These are phyloP conservation scores for Eustoma russellianum DNA, from an alignment of 257 asterid species.

Conservation along the genomic window DNA sequence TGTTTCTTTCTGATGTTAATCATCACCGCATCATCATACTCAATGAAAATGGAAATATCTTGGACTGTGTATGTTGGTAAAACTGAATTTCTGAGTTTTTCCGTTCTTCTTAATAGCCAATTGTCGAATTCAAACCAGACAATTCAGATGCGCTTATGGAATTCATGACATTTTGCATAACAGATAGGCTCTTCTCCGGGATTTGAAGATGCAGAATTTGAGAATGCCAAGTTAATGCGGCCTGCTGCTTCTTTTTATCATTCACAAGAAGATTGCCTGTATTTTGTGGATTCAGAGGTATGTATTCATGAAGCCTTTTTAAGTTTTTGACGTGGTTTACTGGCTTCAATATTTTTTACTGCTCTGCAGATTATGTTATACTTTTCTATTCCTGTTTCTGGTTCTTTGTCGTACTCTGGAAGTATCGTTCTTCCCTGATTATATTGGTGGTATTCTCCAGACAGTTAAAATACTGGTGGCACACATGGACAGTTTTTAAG, in stretches of 20 bases:
- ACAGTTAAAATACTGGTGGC: too few relatives aligned
- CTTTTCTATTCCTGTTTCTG: neutral
- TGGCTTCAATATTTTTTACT: neutral
- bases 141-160: conserved; percentile 2
- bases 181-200: conserved; percentile 98
- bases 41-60: conserved; percentile 44
- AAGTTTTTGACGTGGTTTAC: neutral
- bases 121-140: neutral
- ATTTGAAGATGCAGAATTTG: conserved; percentile 89
- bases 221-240: conserved; percentile 67
- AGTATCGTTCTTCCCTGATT: too few relatives aligned
- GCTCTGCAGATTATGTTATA: neutral
- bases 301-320: neutral
- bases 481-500: too few relatives aligned
- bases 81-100: conserved; percentile 10
- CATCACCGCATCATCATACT: conserved; percentile 76
- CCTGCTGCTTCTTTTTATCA: conserved; percentile 92
- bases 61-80: conserved; percentile 59
- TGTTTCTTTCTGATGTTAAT: conserved; percentile 82
- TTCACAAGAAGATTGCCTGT: conserved; percentile 61
- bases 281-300: conserved; percentile 92
- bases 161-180: conserved; percentile 10
- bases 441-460: too few relatives aligned
- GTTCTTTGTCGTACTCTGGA: neutral
- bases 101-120: conserved; percentile 6